phyloP scores from a whole-genome alignment of 2,329 filamentous ascomycete genomes.

The Aspergillus fumigatus region DNA sequence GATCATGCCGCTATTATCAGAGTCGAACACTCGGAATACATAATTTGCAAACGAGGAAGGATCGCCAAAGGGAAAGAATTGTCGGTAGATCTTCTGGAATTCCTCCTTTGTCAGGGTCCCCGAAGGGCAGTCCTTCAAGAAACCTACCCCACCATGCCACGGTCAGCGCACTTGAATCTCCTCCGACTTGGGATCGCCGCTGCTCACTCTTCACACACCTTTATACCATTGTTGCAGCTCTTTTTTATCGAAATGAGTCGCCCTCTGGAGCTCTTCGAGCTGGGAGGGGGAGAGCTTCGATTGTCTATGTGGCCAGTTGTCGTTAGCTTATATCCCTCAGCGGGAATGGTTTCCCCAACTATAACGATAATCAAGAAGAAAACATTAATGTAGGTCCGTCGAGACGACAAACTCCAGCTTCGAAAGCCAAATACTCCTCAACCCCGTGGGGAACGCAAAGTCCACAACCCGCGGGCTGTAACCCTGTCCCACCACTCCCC shows the following conservation, averaged over 20 bases:
- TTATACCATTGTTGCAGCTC: slow-evolving; percentile 99
- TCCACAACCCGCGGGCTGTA: background rate
- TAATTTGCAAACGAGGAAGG: slow-evolving; percentile 97
- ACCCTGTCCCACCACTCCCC: background rate
- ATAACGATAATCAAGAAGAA: background rate
- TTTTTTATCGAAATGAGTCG: slow-evolving; percentile 99
- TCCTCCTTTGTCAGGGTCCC: slow-evolving; percentile 97
- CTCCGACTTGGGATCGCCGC: background rate
- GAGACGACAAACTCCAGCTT: background rate
- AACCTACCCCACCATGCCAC: slow-evolving; percentile 55
- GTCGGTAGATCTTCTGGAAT: slow-evolving; percentile 99
- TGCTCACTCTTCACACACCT: slow-evolving; percentile 54
- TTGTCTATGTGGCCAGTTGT: slow-evolving; percentile 57
- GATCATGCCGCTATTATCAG: slow-evolving; percentile 93
- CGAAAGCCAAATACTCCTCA: background rate
- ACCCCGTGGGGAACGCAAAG: slow-evolving; percentile 1
- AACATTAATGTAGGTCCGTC: background rate
- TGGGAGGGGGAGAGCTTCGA: slow-evolving; percentile 97
- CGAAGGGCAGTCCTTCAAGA: slow-evolving; percentile 95
- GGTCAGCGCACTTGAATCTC: slow-evolving; percentile 10
- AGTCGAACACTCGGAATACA: slow-evolving; percentile 98
- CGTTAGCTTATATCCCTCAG: background rate
- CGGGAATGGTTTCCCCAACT: background rate
- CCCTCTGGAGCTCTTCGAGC: slow-evolving; percentile 90
- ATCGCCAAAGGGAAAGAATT: slow-evolving; percentile 98